Evolutionary conservation across 106 monocot species (phyloP).

Genomic region (Iris macrosiphon): DNA sequence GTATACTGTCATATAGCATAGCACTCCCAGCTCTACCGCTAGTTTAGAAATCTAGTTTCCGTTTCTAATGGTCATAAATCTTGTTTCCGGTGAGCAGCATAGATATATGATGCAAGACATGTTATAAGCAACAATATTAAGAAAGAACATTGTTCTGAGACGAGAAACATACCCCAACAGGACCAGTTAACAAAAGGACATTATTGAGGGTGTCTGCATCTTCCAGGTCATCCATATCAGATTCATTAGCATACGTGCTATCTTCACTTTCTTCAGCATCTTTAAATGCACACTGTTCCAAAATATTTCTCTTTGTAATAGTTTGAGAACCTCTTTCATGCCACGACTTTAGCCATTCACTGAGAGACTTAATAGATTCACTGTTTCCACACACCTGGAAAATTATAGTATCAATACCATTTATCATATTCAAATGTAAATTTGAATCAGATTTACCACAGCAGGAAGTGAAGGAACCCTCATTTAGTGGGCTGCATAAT

Average conservation of each 20-base stretch:
- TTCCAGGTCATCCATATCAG: conserved; percentile 52
- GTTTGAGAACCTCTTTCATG: conserved; percentile 35
- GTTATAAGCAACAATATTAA: no score
- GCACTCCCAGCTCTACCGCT: no score
- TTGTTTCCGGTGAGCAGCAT: no score
- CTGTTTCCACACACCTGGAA: conserved; percentile 83
- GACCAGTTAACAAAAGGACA: conserved; percentile 84
- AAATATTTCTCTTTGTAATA: conserved; percentile 10
- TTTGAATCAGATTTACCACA: not conserved
- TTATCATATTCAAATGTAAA: not conserved
- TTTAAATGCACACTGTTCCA: conserved; percentile 4
- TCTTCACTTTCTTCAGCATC: conserved; percentile 46
- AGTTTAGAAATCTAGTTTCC: no score
- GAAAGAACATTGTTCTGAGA: no score
- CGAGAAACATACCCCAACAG: conserved; percentile 85
- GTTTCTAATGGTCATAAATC: no score
- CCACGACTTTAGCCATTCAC: conserved; percentile 83
- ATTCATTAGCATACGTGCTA: conserved; percentile 38
- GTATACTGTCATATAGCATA: no score
- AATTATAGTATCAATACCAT: not conserved
- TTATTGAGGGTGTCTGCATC: conserved; percentile 37
- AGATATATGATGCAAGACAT: no score
- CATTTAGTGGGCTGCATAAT: not conserved
- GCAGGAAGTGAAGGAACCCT: not conserved
- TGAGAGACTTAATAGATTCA: conserved; percentile 49